Evolutionary conservation across 2,329 filamentous ascomycete species (phyloP), one percentile per base, ranked within the genome.

Genomic region (Paraphaeosphaeria minitans): DNA sequence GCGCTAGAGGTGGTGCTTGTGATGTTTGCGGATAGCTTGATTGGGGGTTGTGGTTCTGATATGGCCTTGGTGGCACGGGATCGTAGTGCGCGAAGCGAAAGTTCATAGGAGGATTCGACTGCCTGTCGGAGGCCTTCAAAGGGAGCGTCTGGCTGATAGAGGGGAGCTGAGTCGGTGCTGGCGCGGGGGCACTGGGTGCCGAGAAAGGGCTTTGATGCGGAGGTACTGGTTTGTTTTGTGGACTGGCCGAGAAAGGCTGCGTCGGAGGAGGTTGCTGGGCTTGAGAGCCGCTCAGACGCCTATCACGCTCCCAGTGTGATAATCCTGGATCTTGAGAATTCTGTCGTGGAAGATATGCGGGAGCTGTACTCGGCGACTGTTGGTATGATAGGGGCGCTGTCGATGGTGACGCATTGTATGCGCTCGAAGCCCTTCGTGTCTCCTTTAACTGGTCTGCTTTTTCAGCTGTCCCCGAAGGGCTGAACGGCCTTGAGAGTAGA

Each of bases 1-100:
- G 59, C 7, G 64, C 16, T 29, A 46, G 66, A 19, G 66, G 57
- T 43, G 53, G 21, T 12, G 58, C 53, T 29, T 57, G 66, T 24
- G 69, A 64, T 3, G 51, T 42, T 29, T 67, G 56, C 37, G 66
- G 62, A 53, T 71, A 73, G 27, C 53, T 64, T 41, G 50, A 13
- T 22, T 67, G 62, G 27, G 67, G 58, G n/a, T 43, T 16, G 19
- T 16, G 19, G 41, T 66, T 59, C n/a, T 66, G 67, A 39, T 70
- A 70, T 14, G 64, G 46, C 33, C 67, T 63, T 16, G 67, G 62
- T 21, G 71, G 70, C 9, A 65, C 66, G n/a, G 74, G 73, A 52
- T 75, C 73, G 49, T 76, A 75, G 53, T 75, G 72, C 29, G 73
- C 73, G 46, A 75, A 76, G 29, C 73, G 72, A 53, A 68, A 76